Evolutionary conservation across 2,329 filamentous ascomycete species (phyloP), one percentile per base, ranked within the genome.

Genomic region (Arthrocladium fulminans): DNA sequence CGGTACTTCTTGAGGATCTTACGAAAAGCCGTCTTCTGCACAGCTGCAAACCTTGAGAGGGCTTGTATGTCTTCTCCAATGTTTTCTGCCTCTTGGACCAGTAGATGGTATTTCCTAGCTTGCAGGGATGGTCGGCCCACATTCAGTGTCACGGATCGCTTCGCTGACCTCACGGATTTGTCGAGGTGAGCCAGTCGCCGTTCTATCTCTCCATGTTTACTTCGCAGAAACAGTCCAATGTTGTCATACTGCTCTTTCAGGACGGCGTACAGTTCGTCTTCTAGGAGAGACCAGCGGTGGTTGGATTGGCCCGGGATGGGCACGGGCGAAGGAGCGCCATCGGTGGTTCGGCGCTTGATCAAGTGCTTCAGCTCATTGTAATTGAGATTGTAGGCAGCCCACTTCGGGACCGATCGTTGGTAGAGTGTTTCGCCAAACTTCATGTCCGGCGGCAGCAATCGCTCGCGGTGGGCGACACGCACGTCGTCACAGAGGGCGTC

Each of bases 1-100:
- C 83, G 72, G 67, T 92, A 90, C 63, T 94, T 94, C 64, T 90
- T 92, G 27, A 89, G 70, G 30, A 94, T 82, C 67, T 94, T 94
- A 48, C 79, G 77, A 59, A 94, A 89, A 3, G 84, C 87, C 3
- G 83, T 77, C 8, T 81, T 73, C 61, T 94, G 87, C 2, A 84
- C 83, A 51, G 77, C 74, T 54, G 83, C 77, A 58, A 90, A 94
- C 35, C 86, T 79, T 29, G 79, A 76, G 4, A 92, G 71, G 3
- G 78, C 77, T 47, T 78, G 75, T 47, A 87, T 80, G 54, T 92
- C 86, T 55, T 86, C 78, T 39, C 81, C 81, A 54, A 74, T 67
- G 50, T 73, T 72, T 41, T 70, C 71, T 51, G 75, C 73, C 40
- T 75, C 66, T 56, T 67, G 71, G 13, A 70, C 69, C 60, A 75